Base-by-base conservation (phyloP, 192 early-diverging fungal genomes). In the Dissophora globulifera region DNA sequence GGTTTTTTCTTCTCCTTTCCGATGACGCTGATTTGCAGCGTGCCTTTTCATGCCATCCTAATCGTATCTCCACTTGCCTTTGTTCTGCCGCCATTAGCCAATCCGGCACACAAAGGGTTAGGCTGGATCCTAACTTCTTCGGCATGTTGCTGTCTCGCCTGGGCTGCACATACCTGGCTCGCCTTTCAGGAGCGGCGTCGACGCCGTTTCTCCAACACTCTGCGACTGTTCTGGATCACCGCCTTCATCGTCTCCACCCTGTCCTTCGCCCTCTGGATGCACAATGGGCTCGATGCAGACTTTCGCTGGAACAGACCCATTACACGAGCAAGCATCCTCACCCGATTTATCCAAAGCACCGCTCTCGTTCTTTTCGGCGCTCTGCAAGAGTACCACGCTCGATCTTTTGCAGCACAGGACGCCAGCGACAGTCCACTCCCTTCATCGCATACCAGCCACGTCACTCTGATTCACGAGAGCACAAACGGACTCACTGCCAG, bases 211-310 rank as follows among this genome's bases (percentile, higher is more conserved):
- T 61, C 64, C 23, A 61, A 55, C 17, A 12, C 58, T 1, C 19
- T 76, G 2, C 62, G 64, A 0, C 33, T 62, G 16, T 76, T 62
- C 46, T 76, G 72, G 72, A 47, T 76, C 16, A 49, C 50, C 32
- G 22, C 51, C 19, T 22, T 67, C 35, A 33, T 67, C 27, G 5
- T 76, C 42, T 66, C 72, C 25, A 76, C 55, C 1, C 35, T 54
- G 38, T 46, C 58, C 0, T 62, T 76, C 38, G 42, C 52, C 4
- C 50, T 57, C 46, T 76, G 72, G 72, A 46, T 43, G 20, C 26
- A 19, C 4, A 22, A 26, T 29, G 26, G 40, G 3, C 30, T 30
- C n/a, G 51, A 32, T 17, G 7, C 33, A 7, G 47, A 62, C 26
- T 4, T 61, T 31, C 25, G 30, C n/a, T 27, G 17, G 42, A 23